A percentile compares a stretch with the other conserved stretches of the same genome.
Evolutionary conservation across 768 basidiomycete species (phyloP).

Genomic region (Lactifluus echinatus): DNA sequence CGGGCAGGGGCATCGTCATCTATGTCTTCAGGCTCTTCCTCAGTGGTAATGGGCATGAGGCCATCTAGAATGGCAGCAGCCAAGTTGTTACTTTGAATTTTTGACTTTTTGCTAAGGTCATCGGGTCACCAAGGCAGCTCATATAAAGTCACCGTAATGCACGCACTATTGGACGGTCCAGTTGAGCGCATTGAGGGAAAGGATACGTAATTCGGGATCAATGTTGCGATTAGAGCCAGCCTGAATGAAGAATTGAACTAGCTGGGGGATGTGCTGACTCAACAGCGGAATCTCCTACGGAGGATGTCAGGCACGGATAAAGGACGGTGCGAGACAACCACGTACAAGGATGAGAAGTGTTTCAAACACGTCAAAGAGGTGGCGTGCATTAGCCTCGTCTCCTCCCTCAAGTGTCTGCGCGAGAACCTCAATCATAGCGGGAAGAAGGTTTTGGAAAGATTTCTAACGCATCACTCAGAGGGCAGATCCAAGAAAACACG

Average conservation of each 20-base stretch:
- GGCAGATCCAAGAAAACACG: not conserved
- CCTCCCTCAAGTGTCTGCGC: conserved; percentile 70
- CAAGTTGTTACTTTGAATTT: conserved; percentile 79
- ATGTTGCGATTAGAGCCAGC: conserved; percentile 72
- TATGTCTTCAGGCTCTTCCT: conserved; percentile 88
- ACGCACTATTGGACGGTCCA: conserved; percentile 95
- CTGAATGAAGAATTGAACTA: conserved; percentile 80
- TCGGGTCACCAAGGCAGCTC: conserved; percentile 9
- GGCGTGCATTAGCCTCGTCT: conserved; percentile 76
- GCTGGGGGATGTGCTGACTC: conserved; percentile 76
- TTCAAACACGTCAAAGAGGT: conserved; percentile 93
- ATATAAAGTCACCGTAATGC: not conserved
- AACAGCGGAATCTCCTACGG: conserved; percentile 87
- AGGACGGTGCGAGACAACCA: not conserved
- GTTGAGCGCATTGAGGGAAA: conserved; percentile 86
- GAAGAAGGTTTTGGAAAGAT: conserved; percentile 81
- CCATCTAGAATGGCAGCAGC: conserved; percentile 82
- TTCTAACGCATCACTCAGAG: conserved; percentile 38
- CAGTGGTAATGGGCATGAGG: conserved; percentile 89
- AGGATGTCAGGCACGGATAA: conserved; percentile 10
- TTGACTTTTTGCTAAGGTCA: conserved; percentile 79
- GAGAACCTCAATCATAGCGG: conserved; percentile 82
- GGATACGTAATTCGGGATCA: conserved; percentile 75
- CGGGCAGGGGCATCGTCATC: conserved; percentile 90
- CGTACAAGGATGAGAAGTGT: conserved; percentile 85